Base-by-base conservation (phyloP, 306 rosid genomes). In the Vigna hirtella region DNA sequence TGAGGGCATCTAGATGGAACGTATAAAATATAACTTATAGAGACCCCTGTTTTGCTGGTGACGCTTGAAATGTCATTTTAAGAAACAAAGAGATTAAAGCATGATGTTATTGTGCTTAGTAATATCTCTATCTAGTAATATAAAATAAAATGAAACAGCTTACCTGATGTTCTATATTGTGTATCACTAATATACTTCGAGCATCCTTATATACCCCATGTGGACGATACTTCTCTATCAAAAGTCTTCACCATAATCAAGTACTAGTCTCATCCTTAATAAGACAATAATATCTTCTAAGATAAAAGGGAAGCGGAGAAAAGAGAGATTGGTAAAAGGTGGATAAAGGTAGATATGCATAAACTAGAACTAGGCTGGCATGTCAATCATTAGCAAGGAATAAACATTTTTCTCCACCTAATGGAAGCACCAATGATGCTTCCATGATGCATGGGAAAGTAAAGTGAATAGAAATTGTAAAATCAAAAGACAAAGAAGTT, bases 381-480 rank as follows among this genome's bases (percentile, higher is more conserved):
- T 93, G 98, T 93, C 97, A 93, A 85, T 93, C 98, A 75, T 93
- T 93, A 77, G 75, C 91, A 16, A 93, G 86, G 88, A 93, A 93
- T 45, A 91, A 34, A 74, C 89, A 87, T 49, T 86, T 88, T 80
- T 93, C 95, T 40, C 98, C 98, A 11, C 98, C 83, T 84, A 93
- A 74, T 65, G 93, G 90, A 88, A 91, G 95, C 83, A 88, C 93
- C 80, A 93, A 78, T 14, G 98, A 97, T 15, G 97, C 97, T 81
- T 93, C 98, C 97, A 91, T 18, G 97, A 93, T 84, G 98, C 97
- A 85, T 91, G 86, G 87, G 87, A 82, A 87, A 93, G 95, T 76
- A 93, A 93, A 90, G 98, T 85, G 97, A 88, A 93, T 93, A 95
- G 90, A 86, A 86, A 91, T 97, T 93, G 93, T 86, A 88, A 84